Evolutionary conservation across 2,329 filamentous ascomycete genomes (phyloP), one percentile per base, ranked within the genome.

Genomic region (Shiraia sp.): DNA sequence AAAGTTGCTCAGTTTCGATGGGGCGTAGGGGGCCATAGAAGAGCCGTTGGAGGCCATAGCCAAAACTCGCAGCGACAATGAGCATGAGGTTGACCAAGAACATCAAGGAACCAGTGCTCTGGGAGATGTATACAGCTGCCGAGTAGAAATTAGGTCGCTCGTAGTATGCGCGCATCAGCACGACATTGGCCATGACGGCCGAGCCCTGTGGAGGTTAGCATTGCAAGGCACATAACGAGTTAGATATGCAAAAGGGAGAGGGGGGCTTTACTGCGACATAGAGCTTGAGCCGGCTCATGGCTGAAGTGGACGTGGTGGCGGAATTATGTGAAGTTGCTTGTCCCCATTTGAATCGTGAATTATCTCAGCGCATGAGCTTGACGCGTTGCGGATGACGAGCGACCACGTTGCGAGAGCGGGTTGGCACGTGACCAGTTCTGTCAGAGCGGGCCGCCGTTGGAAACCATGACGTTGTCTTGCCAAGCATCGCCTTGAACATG

Each of bases 61-160:
- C 82, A 57, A 95, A 80, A 57, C 82, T 85, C 51, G 85, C 85
- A 47, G 91, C 90, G 45, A 88, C 69, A 38, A 99, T 80, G 45
- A 97, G 83, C 44, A 89, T 83, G 55, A 97, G 80, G 68, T 99
- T 99, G 63, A 92, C 88, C 59, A 99, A 78, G 51, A 96, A 91
- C 82, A 97, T 88, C 38, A 97, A 77, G 67, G 92, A 97, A 59
- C 95, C 86, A 75, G 93, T 97, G 72, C 90, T 96, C 72, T 97
- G 92, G 28, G 91, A 89, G 36, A 99, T 83, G 72, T 97, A 96
- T 34, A 99, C 93, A 74, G 90, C 93, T 55, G 93, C 91, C 40
- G 92, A 95, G 75, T 99, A 99, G 78, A 97, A 99, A 73, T 99
- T 99, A 51, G 93, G 86, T 53, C 93, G 84, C 74, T 97, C 89